These are phyloP conservation scores for Rhodomyrtus tomentosa DNA, from an alignment of 345 rosid genomes.

Conservation along the genomic window DNA sequence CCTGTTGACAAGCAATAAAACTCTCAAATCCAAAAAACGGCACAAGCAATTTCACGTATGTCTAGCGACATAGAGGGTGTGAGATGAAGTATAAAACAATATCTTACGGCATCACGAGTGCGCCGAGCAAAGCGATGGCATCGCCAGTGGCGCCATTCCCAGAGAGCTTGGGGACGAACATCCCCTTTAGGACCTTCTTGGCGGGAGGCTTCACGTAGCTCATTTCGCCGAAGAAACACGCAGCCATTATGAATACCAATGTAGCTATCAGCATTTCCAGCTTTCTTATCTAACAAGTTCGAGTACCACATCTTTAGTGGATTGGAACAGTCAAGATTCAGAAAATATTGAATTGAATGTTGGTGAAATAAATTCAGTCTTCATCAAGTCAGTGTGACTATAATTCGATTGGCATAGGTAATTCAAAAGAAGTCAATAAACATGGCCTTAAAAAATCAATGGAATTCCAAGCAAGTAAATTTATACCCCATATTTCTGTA, in stretches of 20 bases:
- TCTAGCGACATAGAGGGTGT: background rate
- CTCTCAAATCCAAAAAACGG: background rate
- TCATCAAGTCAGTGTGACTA: background rate
- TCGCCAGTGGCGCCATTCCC: slow-evolving; percentile 21
- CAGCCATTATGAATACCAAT: slow-evolving; percentile 24
- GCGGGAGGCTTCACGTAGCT: slow-evolving; percentile 29
- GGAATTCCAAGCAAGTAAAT: background rate
- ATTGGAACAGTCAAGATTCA: background rate
- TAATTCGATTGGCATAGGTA: background rate
- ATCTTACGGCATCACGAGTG: slow-evolving; percentile 36
- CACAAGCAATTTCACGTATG: background rate
- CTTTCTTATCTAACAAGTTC: slow-evolving; percentile 13
- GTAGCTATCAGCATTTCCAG: slow-evolving; percentile 23
- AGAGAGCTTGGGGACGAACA: slow-evolving; percentile 28
- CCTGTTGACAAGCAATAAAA: slow-evolving; percentile 6
- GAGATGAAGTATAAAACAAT: background rate
- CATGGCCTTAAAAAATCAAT: background rate
- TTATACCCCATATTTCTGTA: slow-evolving; percentile 50
- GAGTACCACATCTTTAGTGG: background rate
- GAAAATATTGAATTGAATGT: background rate
- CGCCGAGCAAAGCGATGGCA: slow-evolving; percentile 35
- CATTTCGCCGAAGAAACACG: slow-evolving; percentile 34
- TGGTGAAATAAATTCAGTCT: background rate
- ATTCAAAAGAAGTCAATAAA: background rate
- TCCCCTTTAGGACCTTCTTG: slow-evolving; percentile 11